Evolutionary conservation across 192 early-diverging fungal species (phyloP), one percentile per base, ranked within the genome.

Genomic region (Coemansia sp.): DNA sequence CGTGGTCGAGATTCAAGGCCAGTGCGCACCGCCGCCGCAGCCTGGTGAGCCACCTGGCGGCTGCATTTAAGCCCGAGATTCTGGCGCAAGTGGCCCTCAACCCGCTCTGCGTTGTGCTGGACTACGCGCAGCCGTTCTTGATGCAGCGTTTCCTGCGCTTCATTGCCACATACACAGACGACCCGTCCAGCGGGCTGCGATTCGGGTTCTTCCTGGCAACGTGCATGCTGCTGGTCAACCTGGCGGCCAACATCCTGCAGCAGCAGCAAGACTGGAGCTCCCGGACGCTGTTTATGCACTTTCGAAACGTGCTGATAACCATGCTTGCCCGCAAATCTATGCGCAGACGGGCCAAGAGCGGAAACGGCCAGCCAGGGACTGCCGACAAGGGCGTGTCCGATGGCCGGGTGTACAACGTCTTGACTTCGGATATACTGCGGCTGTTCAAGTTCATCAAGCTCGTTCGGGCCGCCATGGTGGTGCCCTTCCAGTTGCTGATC

Each of bases 251-350:
- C 11, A 43, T 84, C 5, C 56, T 71, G 9, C 61, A 82, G 45
- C 85, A 87, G 55, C 80, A 83, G 56, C 79, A 82, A 6, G 68
- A 83, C 17, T 85, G 82, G 60, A 77, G 78, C 47, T 78, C 84
- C 38, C 79, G 88, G 19, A 74, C 78, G 12, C 52, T 87, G 22
- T 63, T 67, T 50, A 72, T 87, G 49, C 78, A 81, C 25, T 59
- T 81, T 20, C 81, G 82, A 27, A 77, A 77, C 21, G 79, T 83
- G 28, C 58, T 85, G 22, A 58, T 84, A 10, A 76, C 67, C 1
- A 81, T 84, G 56, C 70, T 90, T 2, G 83, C 85, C 22, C 66
- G 62, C 25, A 90, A 87, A 55, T 81, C 81, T 0, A 50, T 86
- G 12, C 55, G 71, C 22, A 65, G 78, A 26, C 77, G 65, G 51